Evolutionary conservation across 257 asterid species (phyloP), one percentile per base, ranked within the genome.

Genomic region (Solanum appendiculatum): DNA sequence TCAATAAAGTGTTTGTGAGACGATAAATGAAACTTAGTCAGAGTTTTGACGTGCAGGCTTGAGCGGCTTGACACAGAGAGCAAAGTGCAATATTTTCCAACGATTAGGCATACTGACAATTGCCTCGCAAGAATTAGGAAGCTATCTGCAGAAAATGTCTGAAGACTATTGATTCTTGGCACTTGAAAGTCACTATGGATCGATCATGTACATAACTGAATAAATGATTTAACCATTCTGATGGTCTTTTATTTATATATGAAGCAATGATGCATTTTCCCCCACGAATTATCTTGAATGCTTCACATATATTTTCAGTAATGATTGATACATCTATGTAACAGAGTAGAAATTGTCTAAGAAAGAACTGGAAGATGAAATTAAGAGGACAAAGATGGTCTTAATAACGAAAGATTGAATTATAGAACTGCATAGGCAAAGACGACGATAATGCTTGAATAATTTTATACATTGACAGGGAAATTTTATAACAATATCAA

Each of bases 41-140:
- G 77, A 87, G 29, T 34, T 70, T 54, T 72, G 39, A 42, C 6
- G 7, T 46, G 25, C 20, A 88, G 86, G 86, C 72, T 85, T 66
- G 83, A 85, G 10, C 7, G 64, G 29, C 14, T 48, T 12, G 85
- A 85, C 46, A 33, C 86, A 10, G 74, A 36, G 58, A 5, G 84
- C 11, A 27, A 14, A 12, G 86, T 85, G 23, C 72, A 63, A 68
- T 66, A 88, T 27, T 44, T 88, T 36, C 90, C 86, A 18, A 23
- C 21, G 9, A 31, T 42, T 16, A 85, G 74, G 74, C 90, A 85
- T 3, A 68, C 80, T 10, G 90, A 78, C 77, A 68, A 78, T 23
- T 80, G 90, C 63, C 36, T 88, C 16, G 90, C 88, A n/a, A 85
- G 68, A 68, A 85, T 80, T 21, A 85, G 34, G 84, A 85, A 56